phyloP scores from a whole-genome alignment of 2,329 filamentous ascomycete species.

The Cylindrodendrum hubeiense region DNA sequence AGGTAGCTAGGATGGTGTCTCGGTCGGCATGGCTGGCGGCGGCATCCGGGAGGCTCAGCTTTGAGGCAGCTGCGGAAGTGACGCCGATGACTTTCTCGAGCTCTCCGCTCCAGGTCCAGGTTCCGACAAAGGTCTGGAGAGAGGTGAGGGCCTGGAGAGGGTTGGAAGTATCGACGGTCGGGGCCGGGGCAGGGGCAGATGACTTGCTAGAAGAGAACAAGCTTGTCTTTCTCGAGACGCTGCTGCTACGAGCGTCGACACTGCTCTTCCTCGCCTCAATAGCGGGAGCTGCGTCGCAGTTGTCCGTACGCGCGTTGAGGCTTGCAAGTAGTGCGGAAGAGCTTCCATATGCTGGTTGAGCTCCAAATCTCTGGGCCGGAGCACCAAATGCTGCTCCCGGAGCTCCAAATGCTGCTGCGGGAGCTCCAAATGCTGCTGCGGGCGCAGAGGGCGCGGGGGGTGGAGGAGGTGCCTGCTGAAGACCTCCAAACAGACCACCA shows the following conservation, averaged over 20 bases:
- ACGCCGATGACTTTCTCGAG: slow-evolving; percentile 47
- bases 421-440: too few species aligned
- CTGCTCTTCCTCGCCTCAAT: not conserved
- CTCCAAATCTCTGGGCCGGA: too few species aligned
- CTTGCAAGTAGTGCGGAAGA: too few species aligned
- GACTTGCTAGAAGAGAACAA: not conserved
- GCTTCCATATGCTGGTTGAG: too few species aligned
- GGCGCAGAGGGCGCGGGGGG: too few species aligned
- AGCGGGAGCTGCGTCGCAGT: not conserved
- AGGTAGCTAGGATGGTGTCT: slow-evolving; percentile 43
- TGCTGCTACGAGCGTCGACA: too few species aligned
- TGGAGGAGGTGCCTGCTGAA: not conserved
- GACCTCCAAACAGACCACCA: slow-evolving; percentile 8
- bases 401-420: too few species aligned
- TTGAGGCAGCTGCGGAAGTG: slow-evolving; percentile 4
- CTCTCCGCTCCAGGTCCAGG: slow-evolving; percentile 45
- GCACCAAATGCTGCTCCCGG: too few species aligned
- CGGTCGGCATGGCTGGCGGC: slow-evolving; percentile 6
- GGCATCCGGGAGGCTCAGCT: slow-evolving; percentile 16
- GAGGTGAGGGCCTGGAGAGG: slow-evolving; percentile 56
- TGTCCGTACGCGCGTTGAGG: too few species aligned
- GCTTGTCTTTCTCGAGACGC: not conserved
- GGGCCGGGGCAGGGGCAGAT: not conserved
- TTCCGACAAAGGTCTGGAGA: slow-evolving; percentile 59
- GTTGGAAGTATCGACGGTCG: not conserved